phyloP scores from a whole-genome alignment of 1,284 basidiomycete species.

The Schizophyllum commune region DNA sequence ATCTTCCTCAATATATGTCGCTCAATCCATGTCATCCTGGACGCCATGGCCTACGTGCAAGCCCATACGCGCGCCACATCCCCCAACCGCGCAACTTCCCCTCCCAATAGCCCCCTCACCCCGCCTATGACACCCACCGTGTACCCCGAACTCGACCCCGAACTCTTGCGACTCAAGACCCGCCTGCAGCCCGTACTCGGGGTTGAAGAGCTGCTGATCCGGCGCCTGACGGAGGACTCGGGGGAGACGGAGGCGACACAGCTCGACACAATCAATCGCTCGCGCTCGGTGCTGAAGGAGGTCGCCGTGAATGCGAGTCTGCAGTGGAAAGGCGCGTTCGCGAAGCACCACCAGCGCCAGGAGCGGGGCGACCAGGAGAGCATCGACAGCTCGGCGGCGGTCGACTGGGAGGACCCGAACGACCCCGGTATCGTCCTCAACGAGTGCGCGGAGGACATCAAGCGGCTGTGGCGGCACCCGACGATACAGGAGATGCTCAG shows the following conservation, averaged over 20 bases:
- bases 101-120: constrained; percentile 10
- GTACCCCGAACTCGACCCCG: constrained; percentile 30
- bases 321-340: constrained; percentile 31
- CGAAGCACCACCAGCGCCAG: neutral
- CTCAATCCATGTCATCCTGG: constrained; percentile 57
- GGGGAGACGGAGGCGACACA: constrained; percentile 20
- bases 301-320: constrained; percentile 34
- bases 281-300: constrained; percentile 23
- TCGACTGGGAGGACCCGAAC: constrained; percentile 33
- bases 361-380: constrained; percentile 20
- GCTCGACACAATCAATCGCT: constrained; percentile 13
- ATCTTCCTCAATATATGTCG: constrained; percentile 69
- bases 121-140: constrained; percentile 10
- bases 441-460: constrained; percentile 42
- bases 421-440: constrained; percentile 37
- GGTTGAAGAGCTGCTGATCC: constrained; percentile 51
- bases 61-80: constrained; percentile 12
- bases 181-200: constrained; percentile 51
- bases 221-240: constrained; percentile 32
- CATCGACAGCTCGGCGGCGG: constrained; percentile 26
- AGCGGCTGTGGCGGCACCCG: constrained; percentile 43
- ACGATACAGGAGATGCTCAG: constrained; percentile 37
- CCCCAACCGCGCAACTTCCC: constrained; percentile 5
- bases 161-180: constrained; percentile 46
- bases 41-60: constrained; percentile 41